Conservation (phyloP, 2,329 filamentous ascomycete genomes). For the Stagonosporopsis tanaceti region DNA sequence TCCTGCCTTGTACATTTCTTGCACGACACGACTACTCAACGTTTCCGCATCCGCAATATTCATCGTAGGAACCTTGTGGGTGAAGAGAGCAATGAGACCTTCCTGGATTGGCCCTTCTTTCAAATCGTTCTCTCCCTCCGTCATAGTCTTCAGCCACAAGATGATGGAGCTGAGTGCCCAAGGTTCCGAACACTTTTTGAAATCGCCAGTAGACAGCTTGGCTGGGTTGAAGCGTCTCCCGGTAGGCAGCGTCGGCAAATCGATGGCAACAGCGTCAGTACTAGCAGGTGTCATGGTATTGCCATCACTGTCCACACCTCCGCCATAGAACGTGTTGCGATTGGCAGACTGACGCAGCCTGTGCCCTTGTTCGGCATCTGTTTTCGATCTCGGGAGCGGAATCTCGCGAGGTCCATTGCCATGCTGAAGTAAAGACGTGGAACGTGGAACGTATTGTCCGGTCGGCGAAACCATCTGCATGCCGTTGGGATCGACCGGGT, state of each 20-base stretch:
- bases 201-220: conserved; percentile 82
- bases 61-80: conserved; percentile 95
- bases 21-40: conserved; percentile 78
- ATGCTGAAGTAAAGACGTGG: conserved; percentile 77
- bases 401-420: conserved; percentile 80
- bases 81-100: conserved; percentile 87
- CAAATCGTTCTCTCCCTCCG: conserved; percentile 88
- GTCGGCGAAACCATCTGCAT: conserved; percentile 44
- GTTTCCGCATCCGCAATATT: conserved; percentile 96
- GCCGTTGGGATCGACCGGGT: conserved; percentile 42
- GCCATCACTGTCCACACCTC: conserved; percentile 53
- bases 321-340: conserved; percentile 47
- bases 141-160: conserved; percentile 85
- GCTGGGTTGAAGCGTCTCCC: conserved; percentile 84
- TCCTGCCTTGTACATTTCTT: conserved; percentile 79
- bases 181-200: conserved; percentile 84
- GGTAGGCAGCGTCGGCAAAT: conserved; percentile 82
- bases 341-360: conserved; percentile 52
- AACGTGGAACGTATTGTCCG: conserved; percentile 46
- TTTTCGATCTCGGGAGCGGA: conserved; percentile 89
- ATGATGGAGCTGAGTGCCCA: conserved; percentile 94
- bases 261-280: conserved; percentile 68
- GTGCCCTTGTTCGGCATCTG: conserved; percentile 77
- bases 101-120: conserved; percentile 86
- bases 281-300: conserved; percentile 63